A percentile compares a stretch with the other conserved stretches of the same genome.
phyloP scores from a whole-genome alignment of 1,284 basidiomycete species.

The Rhodotorula sp. region DNA sequence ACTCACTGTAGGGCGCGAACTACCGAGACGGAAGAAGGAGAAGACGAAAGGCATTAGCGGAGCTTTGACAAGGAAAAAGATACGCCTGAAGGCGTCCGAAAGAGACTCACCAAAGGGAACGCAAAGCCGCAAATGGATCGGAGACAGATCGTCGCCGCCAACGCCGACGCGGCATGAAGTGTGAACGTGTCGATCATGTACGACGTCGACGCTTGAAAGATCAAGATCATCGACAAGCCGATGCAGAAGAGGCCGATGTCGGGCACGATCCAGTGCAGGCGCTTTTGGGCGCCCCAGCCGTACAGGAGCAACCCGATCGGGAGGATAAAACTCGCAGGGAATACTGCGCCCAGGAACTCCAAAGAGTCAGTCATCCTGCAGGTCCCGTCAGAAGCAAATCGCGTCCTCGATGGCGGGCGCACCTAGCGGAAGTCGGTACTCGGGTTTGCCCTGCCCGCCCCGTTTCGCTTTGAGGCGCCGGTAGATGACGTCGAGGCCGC shows the following conservation, averaged over 20 bases:
- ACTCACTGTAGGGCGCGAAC: slow-evolving; percentile 12
- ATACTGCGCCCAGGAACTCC: slow-evolving; percentile 49
- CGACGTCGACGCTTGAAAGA: slow-evolving; percentile 28
- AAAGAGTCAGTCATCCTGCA: slow-evolving; percentile 14
- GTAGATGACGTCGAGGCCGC: slow-evolving; percentile 59
- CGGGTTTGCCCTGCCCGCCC: slow-evolving; percentile 60
- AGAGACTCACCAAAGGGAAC: slow-evolving; percentile 29
- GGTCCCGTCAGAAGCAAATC: slow-evolving; percentile 7
- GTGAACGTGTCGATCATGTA: slow-evolving; percentile 44
- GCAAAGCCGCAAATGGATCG: slow-evolving; percentile 46
- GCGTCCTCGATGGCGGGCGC: slow-evolving; percentile 35
- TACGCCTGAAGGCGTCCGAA: slow-evolving; percentile 46
- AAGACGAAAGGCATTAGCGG: background rate
- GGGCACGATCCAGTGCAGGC: slow-evolving; percentile 61
- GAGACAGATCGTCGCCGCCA: slow-evolving; percentile 45
- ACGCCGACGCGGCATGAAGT: slow-evolving; percentile 47
- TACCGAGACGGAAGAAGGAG: background rate
- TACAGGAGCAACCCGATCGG: slow-evolving; percentile 62
- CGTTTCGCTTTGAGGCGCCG: slow-evolving; percentile 57
- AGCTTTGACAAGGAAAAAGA: background rate
- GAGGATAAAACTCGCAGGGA: slow-evolving; percentile 60
- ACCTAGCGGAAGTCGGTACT: slow-evolving; percentile 56
- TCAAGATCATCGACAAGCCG: slow-evolving; percentile 22
- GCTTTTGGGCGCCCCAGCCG: slow-evolving; percentile 64
- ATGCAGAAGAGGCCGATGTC: slow-evolving; percentile 32